Evolutionary conservation across 2,329 filamentous ascomycete genomes (phyloP).

Genomic region (Mycosphaerella sp.): DNA sequence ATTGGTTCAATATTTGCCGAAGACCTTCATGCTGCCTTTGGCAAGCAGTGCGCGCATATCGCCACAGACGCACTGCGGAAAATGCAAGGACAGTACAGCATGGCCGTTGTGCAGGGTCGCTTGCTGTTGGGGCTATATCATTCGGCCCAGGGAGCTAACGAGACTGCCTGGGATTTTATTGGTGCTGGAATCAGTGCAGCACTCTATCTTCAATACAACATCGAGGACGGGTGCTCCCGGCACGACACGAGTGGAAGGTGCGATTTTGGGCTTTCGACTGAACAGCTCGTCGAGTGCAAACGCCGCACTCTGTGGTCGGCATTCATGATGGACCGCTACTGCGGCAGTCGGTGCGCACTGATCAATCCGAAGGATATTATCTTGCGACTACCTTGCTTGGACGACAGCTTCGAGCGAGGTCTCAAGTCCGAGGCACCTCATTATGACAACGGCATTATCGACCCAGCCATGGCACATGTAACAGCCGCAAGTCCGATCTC

Average conservation of each 20-base stretch:
- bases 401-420: conserved; percentile 57
- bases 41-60: conserved; percentile 48
- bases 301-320: conserved; percentile 67
- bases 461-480: conserved; percentile 30
- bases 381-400: conserved; percentile 58
- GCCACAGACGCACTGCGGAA: conserved; percentile 53
- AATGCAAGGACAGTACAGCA: conserved; percentile 47
- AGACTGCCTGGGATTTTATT: conserved; percentile 58
- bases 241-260: conserved; percentile 12
- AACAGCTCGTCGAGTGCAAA: conserved; percentile 56
- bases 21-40: conserved; percentile 36
- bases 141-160: conserved; percentile 54
- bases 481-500: conserved; percentile 40
- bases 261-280: conserved; percentile 27
- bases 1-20: conserved; percentile 53
- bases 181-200: conserved; percentile 56
- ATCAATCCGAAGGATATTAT: conserved; percentile 61
- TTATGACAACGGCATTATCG: conserved; percentile 51
- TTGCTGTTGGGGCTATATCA: conserved; percentile 63
- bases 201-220: conserved; percentile 52
- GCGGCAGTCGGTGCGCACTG: conserved; percentile 45
- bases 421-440: conserved; percentile 52
- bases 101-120: conserved; percentile 62
- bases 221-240: conserved; percentile 47
- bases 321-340: conserved; percentile 63